A percentile compares a stretch with the other conserved stretches of the same genome.
Conservation (phyloP, 1,139 yeast species). For the Lodderomyces margitis region DNA sequence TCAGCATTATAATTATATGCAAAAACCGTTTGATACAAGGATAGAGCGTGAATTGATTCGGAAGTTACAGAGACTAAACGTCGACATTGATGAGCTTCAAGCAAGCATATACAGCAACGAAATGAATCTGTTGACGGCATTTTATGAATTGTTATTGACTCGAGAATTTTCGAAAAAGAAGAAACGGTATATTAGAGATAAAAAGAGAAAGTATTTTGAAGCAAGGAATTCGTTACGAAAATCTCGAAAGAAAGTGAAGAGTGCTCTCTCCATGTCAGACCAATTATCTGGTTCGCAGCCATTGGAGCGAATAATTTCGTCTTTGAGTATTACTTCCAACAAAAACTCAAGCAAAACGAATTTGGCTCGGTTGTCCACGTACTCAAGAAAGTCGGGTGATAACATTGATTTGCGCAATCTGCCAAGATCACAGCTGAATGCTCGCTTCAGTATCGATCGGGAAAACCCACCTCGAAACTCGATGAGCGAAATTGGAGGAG, state of each 20-base stretch:
- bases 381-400: conserved; percentile 8
- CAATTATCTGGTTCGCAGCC: conserved; percentile 32
- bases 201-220: conserved; percentile 39
- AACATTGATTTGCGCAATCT: conserved; percentile 5
- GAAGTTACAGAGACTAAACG: conserved; percentile 59
- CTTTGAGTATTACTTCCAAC: conserved; percentile 35
- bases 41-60: conserved; percentile 67
- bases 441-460: conserved; percentile 9
- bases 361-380: conserved; percentile 10
- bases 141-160: conserved; percentile 75
- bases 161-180: conserved; percentile 49
- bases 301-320: conserved; percentile 39
- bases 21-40: conserved; percentile 53
- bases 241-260: conserved; percentile 51
- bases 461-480: conserved; percentile 2
- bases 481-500: neutral
- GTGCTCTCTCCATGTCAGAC: conserved; percentile 38
- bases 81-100: conserved; percentile 64
- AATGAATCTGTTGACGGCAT: conserved; percentile 80
- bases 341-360: conserved; percentile 22
- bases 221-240: conserved; percentile 43
- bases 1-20: conserved; percentile 40
- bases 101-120: conserved; percentile 58
- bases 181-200: conserved; percentile 30
- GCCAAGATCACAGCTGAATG: conserved; percentile 9